Evolutionary conservation across 176 grass and related monocot genomes (phyloP).

Genomic region (Ensete glaucum): DNA sequence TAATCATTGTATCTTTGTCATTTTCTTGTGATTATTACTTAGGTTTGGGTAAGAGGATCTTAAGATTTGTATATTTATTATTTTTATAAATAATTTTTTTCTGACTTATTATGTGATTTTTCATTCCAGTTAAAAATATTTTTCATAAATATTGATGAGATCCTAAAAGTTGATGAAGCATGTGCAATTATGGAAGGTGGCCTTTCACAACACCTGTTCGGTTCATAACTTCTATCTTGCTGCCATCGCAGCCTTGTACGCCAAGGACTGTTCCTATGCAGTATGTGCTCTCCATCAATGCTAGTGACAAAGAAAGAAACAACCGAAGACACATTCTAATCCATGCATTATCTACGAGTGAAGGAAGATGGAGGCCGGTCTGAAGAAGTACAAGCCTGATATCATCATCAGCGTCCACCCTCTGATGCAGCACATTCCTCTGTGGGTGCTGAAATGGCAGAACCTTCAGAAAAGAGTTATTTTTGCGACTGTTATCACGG

Average conservation of each 20-base stretch:
- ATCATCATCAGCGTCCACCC: conserved; percentile 95
- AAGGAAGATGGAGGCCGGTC: conserved; percentile 96
- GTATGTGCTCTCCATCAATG: neutral
- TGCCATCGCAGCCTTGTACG: conserved; percentile 76
- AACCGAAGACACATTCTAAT: neutral
- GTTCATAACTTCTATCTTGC: conserved; percentile 78
- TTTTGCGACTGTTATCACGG: conserved; percentile 84
- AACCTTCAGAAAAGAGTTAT: conserved; percentile 69
- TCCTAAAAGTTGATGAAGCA: too few species aligned
- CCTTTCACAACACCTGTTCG: conserved; percentile 83
- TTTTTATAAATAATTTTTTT: too few species aligned
- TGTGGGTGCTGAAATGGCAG: conserved; percentile 97
- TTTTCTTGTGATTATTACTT: too few species aligned
- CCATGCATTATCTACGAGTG: conserved; percentile 26
- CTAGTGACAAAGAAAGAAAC: too few species aligned
- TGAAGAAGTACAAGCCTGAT: conserved; percentile 95
- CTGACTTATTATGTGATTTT: too few species aligned
- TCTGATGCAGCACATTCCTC: conserved; percentile 93
- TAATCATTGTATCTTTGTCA: too few species aligned
- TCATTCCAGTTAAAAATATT: too few species aligned
- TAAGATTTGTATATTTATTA: too few species aligned
- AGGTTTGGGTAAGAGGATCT: too few species aligned
- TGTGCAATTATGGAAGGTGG: too few species aligned
- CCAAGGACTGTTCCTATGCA: conserved; percentile 19
- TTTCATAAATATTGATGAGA: too few species aligned